A percentile compares a stretch with the other conserved stretches of the same genome.
phyloP scores from a whole-genome alignment of 192 early-diverging fungal genomes.

The Podila clonocystis region DNA sequence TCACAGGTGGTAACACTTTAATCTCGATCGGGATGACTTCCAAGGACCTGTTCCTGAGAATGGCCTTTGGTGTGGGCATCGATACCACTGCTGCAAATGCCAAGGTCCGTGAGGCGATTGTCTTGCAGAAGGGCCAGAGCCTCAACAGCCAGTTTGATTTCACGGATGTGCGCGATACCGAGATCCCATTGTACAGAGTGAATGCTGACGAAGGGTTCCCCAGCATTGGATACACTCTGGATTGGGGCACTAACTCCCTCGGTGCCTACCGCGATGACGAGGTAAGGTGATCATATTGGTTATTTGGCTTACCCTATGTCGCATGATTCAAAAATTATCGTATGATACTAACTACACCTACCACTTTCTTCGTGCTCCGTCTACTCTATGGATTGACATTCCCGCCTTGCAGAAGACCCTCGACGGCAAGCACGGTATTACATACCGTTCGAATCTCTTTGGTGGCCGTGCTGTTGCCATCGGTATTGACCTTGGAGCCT shows the following conservation, averaged over 20 bases:
- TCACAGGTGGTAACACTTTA: conserved; percentile 10
- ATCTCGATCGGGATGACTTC: conserved; percentile 12
- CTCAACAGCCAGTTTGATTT: not conserved
- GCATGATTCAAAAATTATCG: not conserved
- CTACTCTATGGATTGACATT: not conserved
- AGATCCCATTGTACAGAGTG: conserved; percentile 8
- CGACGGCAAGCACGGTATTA: not conserved
- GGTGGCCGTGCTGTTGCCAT: conserved; percentile 17
- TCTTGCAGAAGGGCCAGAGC: not conserved
- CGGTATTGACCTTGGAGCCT: conserved; percentile 22
- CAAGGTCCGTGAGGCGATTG: not conserved
- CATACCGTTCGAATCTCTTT: not conserved
- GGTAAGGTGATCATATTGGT: not conserved
- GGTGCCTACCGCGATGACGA: not conserved
- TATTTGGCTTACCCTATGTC: not conserved
- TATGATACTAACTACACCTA: too few relatives aligned
- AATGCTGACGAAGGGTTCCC: not conserved
- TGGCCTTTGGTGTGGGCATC: conserved; percentile 5
- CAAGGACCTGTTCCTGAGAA: not conserved
- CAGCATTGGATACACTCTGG: conserved; percentile 12
- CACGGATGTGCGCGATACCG: conserved; percentile 1
- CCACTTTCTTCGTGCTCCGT: not conserved
- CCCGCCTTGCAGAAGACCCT: not conserved
- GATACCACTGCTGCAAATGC: not conserved
- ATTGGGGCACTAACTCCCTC: conserved; percentile 3